Evolutionary conservation across 2,329 filamentous ascomycete species (phyloP).

Genomic region (Scedosporium minutisporum): DNA sequence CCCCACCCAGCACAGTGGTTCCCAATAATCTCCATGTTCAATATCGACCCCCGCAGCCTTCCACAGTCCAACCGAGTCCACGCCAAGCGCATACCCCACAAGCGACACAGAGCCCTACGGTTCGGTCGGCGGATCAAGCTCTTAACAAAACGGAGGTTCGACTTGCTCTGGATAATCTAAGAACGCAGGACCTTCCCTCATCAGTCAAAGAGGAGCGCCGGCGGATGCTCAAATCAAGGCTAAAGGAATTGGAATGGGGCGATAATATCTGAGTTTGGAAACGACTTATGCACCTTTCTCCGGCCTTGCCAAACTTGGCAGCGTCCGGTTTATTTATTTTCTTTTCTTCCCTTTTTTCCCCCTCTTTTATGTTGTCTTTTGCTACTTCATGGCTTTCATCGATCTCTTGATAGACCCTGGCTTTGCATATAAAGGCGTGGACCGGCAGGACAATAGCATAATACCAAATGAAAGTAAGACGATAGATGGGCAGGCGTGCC

Average conservation of each 20-base stretch:
- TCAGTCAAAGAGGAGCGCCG: not conserved
- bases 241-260: not conserved
- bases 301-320: no score
- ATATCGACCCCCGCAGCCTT: no score
- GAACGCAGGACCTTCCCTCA: not conserved
- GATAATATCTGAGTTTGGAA: not conserved
- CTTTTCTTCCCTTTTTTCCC: not conserved
- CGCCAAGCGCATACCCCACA: no score
- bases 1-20: no score
- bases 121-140: not conserved
- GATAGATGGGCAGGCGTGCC: not conserved
- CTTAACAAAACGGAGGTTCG: not conserved
- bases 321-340: no score
- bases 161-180: not conserved
- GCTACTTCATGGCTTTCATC: not conserved
- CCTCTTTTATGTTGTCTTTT: not conserved
- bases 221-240: not conserved
- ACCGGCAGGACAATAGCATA: no score
- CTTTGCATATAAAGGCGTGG: no score
- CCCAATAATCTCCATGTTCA: no score
- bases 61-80: no score
- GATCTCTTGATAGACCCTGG: not conserved
- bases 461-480: not conserved
- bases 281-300: no score
- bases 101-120: no score